Evolutionary conservation across 495 filamentous ascomycete species (phyloP), one percentile per base, ranked within the genome.

Genomic region (Trichoderma orchidacearum): DNA sequence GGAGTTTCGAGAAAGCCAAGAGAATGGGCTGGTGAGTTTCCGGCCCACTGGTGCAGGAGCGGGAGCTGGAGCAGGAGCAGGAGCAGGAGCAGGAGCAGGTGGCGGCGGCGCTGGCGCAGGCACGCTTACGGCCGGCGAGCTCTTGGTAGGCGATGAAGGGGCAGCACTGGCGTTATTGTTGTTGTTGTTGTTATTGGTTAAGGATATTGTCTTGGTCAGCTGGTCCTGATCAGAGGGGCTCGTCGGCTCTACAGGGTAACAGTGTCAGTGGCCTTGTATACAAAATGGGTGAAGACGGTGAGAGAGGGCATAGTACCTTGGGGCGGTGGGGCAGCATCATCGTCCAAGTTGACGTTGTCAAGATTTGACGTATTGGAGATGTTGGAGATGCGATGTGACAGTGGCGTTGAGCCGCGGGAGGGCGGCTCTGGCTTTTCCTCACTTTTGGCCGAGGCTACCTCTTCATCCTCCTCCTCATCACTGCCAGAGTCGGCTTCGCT

Each of bases 1-100:
- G 11, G 82, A 83, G 63, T 79, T 85, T 58, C 89, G 77, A n/a
- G 87, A 90, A 51, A 94, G 77, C 87, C 87, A 93, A 18, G 87
- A 81, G 58, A 92, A 95, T 0, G 89, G 89, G 56, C 86, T 84
- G 41, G 84, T 87, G 23, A 88, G 72, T 65, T 89, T 92, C 66
- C 86, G 76, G 30, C 75, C 62, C 31, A 74, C 62, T 15, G 72
- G 59, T 7, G 74, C 63, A 30, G 70, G 59, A 23, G 68, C 58
- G 30, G 52, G 52, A 15, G 30, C n/a, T 12, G 53, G 8, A 21
- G 77, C 58, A 3, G 76, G 64, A 9, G 70, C 70, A 28, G 77
- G 70, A 27, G 72, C 59, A 5, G 72, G 58, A 3, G 70, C 70
- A 30, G 77, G 67, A 38, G 68, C 63, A 29, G 78, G 69, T 53